Conservation (phyloP, 2,329 filamentous ascomycete species). For the Aspergillus phoenicis region DNA sequence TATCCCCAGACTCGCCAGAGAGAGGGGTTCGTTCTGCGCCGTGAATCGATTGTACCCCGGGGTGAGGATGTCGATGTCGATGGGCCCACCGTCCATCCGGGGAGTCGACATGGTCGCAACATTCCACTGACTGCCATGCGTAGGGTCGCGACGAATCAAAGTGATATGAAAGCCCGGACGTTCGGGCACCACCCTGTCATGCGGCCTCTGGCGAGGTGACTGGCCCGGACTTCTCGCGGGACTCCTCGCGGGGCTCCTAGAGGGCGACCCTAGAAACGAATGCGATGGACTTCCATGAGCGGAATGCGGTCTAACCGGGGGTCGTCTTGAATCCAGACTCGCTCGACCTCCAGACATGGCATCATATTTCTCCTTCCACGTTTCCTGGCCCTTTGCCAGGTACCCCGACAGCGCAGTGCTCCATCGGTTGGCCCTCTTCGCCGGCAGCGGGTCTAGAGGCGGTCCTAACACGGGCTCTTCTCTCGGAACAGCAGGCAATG, state of each 20-base stretch:
- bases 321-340: conserved; percentile 34
- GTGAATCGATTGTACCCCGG: conserved; percentile 63
- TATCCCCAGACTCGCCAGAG: conserved; percentile 34
- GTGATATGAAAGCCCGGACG: conserved; percentile 50
- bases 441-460: conserved; percentile 11
- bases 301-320: conserved; percentile 28
- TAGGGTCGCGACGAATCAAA: conserved; percentile 73
- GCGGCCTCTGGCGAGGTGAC: conserved; percentile 26
- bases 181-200: conserved; percentile 14
- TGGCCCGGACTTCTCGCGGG: conserved; percentile 33
- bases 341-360: conserved; percentile 23
- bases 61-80: conserved; percentile 60
- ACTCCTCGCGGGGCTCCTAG: conserved; percentile 22
- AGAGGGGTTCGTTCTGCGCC: conserved; percentile 39
- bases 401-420: conserved; percentile 33
- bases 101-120: conserved; percentile 63
- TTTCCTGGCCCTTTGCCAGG: conserved; percentile 23
- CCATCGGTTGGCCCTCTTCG: conserved; percentile 32
- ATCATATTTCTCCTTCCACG: conserved; percentile 30
- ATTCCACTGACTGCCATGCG: conserved; percentile 72
- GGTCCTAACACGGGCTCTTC: conserved; percentile 24
- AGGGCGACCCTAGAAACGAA: conserved; percentile 21
- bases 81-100: conserved; percentile 33
- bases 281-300: conserved; percentile 24
- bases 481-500: conserved; percentile 32